Evolutionary conservation across 805 yeast genomes (phyloP), one percentile per base, ranked within the genome.

Genomic region (Phaffomyces opuntiae): DNA sequence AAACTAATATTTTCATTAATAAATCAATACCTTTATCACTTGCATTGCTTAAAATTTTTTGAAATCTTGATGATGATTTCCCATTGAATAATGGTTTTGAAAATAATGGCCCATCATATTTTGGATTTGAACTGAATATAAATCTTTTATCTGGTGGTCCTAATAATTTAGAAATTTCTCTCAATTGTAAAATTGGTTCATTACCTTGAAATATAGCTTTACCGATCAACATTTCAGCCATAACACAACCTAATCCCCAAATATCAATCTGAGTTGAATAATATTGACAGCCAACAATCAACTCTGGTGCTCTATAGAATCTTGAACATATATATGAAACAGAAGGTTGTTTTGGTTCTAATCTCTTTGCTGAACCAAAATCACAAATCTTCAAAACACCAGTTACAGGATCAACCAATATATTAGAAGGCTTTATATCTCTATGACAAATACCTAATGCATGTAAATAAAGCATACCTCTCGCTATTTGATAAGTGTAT

Each of bases 171-270:
- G 95, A 82, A 50, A 93, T 89, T 61, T 91, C 95, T 53, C 91
- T 82, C 51, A 93, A 72, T 65, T 93, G 99, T 51, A 87, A 74
- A 60, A 83, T 77, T 43, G 96, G 96, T 49, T 86, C 83, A 55
- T 81, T 87, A 39, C 99, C 98, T 66, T 90, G 96, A 69, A 93
- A 93, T n/a, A 93, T 80, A 1, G 98, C 96, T 61, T 80, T 82
- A 14, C 97, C 97, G 51, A 89, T 75, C 46, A 84, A 74, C 87
- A 93, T 82, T 66, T 93, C 99, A 13, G 97, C 96, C 49, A 93
- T 69, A 33, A 93, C 96, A 69, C 99, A 91, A 1, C 98, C 99
- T 49, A 91, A 71, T 16, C 97, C 96, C 99, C 99, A 93, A 57
- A 90, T 84, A 64, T 93, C 99, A 48, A 93, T 91, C 59, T 89